Evolutionary conservation across 176 grass and related monocot species (phyloP).

Genomic region (Oryza glaberrima): DNA sequence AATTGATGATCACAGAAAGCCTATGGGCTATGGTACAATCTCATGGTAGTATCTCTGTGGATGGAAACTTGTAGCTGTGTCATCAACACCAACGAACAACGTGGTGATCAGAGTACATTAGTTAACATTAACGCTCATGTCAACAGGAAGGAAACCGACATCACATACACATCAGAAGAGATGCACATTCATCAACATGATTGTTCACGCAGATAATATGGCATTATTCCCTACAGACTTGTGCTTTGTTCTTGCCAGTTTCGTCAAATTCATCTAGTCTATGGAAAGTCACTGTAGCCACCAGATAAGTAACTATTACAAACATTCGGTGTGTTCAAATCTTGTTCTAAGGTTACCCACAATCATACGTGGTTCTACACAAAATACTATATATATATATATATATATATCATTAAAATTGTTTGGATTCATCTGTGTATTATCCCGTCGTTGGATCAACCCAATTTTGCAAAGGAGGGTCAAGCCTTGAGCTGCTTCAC

Average conservation of each 20-base stretch:
- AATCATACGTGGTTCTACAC: neutral
- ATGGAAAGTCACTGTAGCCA: neutral
- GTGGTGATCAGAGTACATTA: neutral
- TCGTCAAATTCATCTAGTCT: neutral
- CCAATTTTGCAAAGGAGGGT: neutral
- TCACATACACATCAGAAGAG: neutral
- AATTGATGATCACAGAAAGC: neutral
- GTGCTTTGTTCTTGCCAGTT: neutral
- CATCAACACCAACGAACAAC: neutral
- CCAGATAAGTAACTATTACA: neutral
- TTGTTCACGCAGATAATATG: neutral
- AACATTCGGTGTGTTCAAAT: neutral
- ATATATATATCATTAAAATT: neutral
- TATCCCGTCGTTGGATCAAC: neutral
- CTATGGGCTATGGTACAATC: neutral
- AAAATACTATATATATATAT: neutral
- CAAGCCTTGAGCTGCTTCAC: slow-evolving; percentile 9
- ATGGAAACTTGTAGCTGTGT: neutral
- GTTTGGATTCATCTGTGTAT: neutral
- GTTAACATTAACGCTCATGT: neutral
- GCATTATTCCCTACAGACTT: neutral
- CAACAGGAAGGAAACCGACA: neutral
- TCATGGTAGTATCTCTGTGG: neutral
- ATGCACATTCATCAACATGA: neutral
- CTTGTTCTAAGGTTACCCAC: neutral